A percentile compares a stretch with the other conserved stretches of the same genome.
These are phyloP conservation scores for Globisporangium spiculum DNA, from an alignment of 352 stramenopile species.

Conservation along the genomic window DNA sequence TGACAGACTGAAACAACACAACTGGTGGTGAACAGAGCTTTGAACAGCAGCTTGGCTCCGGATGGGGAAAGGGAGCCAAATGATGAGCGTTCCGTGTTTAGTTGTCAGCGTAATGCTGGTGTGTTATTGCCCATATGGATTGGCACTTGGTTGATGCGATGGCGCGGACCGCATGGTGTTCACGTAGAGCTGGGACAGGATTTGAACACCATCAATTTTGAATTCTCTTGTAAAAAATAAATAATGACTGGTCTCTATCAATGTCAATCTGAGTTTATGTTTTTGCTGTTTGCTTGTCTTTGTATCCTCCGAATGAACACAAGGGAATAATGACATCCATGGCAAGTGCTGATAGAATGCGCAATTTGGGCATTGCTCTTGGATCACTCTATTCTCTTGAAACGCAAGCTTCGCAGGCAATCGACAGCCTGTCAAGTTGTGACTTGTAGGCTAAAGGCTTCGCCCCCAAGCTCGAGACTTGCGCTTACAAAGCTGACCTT, in stretches of 20 bases:
- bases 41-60: background rate
- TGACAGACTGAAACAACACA: background rate
- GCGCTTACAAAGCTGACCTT: slow-evolving; percentile 2
- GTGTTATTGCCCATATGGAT: background rate
- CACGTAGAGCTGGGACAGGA: background rate
- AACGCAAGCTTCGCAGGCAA: background rate
- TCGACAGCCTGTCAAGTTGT: background rate
- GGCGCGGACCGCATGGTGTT: background rate
- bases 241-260: background rate
- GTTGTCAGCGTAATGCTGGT: background rate
- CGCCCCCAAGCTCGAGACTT: background rate
- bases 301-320: background rate
- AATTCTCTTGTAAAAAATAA: background rate
- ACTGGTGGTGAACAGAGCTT: background rate
- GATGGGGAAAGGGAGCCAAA: background rate
- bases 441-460: background rate
- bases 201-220: background rate
- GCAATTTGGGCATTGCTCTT: background rate
- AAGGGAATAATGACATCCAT: slow-evolving; percentile 5
- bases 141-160: background rate
- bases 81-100: background rate
- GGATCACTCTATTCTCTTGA: background rate
- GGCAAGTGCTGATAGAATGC: background rate
- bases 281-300: slow-evolving; percentile 2
- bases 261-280: background rate